Conservation (phyloP, 352 stramenopile species). For the Sclerospora graminicola region DNA sequence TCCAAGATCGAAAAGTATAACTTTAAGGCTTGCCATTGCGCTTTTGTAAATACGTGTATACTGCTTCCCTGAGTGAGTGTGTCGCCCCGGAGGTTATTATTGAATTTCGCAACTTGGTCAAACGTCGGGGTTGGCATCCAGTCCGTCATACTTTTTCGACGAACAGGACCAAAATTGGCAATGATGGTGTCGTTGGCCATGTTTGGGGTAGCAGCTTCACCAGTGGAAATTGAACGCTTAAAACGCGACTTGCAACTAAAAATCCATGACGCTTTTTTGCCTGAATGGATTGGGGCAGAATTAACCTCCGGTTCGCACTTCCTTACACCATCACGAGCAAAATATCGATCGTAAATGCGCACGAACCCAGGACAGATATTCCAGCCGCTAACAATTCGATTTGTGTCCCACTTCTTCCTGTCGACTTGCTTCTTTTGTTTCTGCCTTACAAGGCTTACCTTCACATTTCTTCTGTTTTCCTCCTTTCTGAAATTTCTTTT, state of each 20-base stretch:
- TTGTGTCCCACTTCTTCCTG: conserved; percentile 24
- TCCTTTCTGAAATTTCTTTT: conserved; percentile 18
- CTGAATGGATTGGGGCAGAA: conserved; percentile 7
- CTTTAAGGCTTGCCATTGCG: conserved; percentile 69
- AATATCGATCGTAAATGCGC: conserved; percentile 58
- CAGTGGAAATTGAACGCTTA: conserved; percentile 23
- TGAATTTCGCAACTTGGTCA: conserved; percentile 23
- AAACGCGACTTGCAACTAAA: conserved; percentile 2
- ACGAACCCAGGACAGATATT: conserved; percentile 62
- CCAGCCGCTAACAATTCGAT: conserved; percentile 27
- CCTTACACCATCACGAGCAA: conserved; percentile 17
- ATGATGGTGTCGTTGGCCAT: conserved; percentile 16
- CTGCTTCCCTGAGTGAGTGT: conserved; percentile 16
- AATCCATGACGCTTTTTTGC: conserved; percentile 16
- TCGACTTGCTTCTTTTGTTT: conserved; percentile 25
- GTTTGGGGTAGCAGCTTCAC: conserved; percentile 12
- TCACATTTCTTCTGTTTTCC: conserved; percentile 19
- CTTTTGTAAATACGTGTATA: conserved; percentile 54
- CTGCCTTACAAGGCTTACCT: conserved; percentile 17
- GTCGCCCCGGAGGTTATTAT: conserved; percentile 22
- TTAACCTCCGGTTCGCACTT: conserved; percentile 14
- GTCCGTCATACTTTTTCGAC: conserved; percentile 32
- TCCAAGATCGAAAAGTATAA: conserved; percentile 66
- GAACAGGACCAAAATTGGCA: conserved; percentile 13
- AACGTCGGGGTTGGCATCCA: conserved; percentile 27